Percentiles rank a stretch among this genome's conserved stretches.
Evolutionary conservation across 73 alveolate species (phyloP).

Genomic region (Paramecium tetraurelia): DNA sequence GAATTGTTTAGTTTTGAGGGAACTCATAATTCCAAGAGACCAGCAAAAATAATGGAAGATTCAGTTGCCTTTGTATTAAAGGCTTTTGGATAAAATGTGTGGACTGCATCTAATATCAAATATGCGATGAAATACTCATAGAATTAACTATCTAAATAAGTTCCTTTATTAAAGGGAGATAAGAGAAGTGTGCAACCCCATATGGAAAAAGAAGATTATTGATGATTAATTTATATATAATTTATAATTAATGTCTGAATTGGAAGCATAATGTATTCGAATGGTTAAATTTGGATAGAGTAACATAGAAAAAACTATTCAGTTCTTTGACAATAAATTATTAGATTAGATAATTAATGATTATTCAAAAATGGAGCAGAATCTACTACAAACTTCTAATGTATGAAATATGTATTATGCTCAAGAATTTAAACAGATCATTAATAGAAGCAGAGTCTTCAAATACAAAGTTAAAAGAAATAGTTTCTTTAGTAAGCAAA

Average conservation of each 20-base stretch:
- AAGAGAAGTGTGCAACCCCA: background rate
- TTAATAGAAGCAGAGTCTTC: background rate
- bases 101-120: background rate
- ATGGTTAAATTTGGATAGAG: background rate
- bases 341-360: background rate
- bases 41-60: conserved; percentile 35
- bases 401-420: background rate
- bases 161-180: background rate
- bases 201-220: background rate
- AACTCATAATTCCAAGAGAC: conserved; percentile 25
- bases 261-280: background rate
- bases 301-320: background rate
- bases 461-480: background rate
- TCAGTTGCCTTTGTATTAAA: background rate
- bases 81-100: background rate
- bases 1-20: background rate
- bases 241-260: background rate
- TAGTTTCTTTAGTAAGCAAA: background rate
- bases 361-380: background rate
- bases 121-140: background rate
- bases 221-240: background rate
- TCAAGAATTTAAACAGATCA: background rate
- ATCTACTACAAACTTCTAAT: background rate
- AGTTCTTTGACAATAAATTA: background rate
- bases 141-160: background rate